Conservation (phyloP, 1,139 yeast species). For the Yarrowia galli region DNA sequence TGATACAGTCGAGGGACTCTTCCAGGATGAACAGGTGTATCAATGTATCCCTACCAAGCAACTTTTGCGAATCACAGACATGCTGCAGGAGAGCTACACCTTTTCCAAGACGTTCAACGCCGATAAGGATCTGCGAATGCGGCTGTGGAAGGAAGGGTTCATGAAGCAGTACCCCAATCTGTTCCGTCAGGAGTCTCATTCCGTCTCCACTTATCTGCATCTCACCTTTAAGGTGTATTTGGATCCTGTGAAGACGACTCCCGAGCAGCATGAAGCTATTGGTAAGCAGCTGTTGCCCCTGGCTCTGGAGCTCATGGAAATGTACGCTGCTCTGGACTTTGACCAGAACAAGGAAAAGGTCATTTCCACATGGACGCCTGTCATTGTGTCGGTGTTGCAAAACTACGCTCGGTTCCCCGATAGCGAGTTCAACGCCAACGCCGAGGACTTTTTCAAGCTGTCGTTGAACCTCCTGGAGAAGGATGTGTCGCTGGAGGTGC, state of each 20-base stretch:
- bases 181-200: slow-evolving; percentile 87
- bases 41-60: slow-evolving; percentile 70
- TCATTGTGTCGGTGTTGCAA: slow-evolving; percentile 82
- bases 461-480: slow-evolving; percentile 72
- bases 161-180: slow-evolving; percentile 92
- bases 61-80: slow-evolving; percentile 63
- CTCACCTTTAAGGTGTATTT: slow-evolving; percentile 82
- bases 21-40: slow-evolving; percentile 70
- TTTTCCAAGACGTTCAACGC: slow-evolving; percentile 90
- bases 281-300: slow-evolving; percentile 68
- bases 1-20: slow-evolving; percentile 81
- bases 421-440: slow-evolving; percentile 68
- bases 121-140: slow-evolving; percentile 81
- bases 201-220: slow-evolving; percentile 86
- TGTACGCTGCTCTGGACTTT: slow-evolving; percentile 63
- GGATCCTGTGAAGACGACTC: slow-evolving; percentile 59
- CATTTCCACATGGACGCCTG: slow-evolving; percentile 88
- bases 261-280: slow-evolving; percentile 56
- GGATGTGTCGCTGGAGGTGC: slow-evolving; percentile 71
- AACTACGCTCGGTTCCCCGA: slow-evolving; percentile 82
- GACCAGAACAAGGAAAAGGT: slow-evolving; percentile 79
- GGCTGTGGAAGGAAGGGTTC: slow-evolving; percentile 90
- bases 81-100: slow-evolving; percentile 72
- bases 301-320: slow-evolving; percentile 71
- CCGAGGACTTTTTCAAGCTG: slow-evolving; percentile 71